Evolutionary conservation across 164 flowering plant species (phyloP).

Genomic region (Liriodendron chinense): DNA sequence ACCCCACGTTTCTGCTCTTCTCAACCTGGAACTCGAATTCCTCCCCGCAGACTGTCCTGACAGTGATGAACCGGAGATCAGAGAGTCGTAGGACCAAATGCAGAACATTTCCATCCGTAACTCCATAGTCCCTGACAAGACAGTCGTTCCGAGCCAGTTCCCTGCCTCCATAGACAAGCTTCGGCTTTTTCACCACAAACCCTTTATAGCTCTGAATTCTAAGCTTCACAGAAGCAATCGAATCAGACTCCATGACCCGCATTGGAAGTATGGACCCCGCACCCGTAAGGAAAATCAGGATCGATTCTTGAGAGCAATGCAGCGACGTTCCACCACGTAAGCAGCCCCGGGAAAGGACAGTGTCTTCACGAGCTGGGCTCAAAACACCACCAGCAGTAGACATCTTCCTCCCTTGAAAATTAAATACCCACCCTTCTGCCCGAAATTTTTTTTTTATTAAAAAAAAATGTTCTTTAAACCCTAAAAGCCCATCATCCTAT

Average conservation of each 20-base stretch:
- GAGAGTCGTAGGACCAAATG: constrained; percentile 67
- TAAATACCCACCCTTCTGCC: too few species aligned
- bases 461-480: neutral
- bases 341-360: constrained; percentile 25
- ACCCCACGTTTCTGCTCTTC: constrained; percentile 47
- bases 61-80: constrained; percentile 51
- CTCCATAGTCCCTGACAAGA: constrained; percentile 66
- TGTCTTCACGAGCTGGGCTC: constrained; percentile 37
- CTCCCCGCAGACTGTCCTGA: constrained; percentile 52
- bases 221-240: constrained; percentile 68
- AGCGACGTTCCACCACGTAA: constrained; percentile 10
- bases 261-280: constrained; percentile 59
- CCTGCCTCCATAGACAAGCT: constrained; percentile 54
- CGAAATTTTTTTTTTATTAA: too few species aligned
- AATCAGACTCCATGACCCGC: constrained; percentile 69
- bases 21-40: constrained; percentile 62
- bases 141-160: constrained; percentile 52
- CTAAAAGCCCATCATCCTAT: neutral
- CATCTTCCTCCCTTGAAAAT: constrained; percentile 27
- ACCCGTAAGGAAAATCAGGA: constrained; percentile 49
- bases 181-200: constrained; percentile 65
- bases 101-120: constrained; percentile 50
- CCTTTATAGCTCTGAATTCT: constrained; percentile 64
- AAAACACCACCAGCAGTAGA: constrained; percentile 52
- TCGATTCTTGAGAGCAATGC: constrained; percentile 31